Percentiles rank a stretch among this genome's conserved stretches.
Evolutionary conservation across 2,329 filamentous ascomycete genomes (phyloP).

Genomic region (Aureobasidium sp.): DNA sequence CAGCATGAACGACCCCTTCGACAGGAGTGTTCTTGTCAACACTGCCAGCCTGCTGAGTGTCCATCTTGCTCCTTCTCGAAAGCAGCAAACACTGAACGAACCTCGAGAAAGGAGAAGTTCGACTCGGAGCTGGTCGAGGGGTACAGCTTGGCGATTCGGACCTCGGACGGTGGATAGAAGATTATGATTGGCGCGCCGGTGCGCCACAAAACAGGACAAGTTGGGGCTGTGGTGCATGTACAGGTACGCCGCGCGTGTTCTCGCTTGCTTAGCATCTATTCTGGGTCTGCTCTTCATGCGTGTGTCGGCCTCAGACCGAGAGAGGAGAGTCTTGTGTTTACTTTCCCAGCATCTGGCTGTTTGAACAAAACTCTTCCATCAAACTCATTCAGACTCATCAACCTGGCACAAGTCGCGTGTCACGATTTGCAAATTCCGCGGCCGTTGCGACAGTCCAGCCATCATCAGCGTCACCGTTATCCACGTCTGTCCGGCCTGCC

Average conservation of each 20-base stretch:
- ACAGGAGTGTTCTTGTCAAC: background rate
- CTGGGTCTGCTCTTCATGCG: background rate
- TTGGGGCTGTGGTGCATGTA: conserved; percentile 1
- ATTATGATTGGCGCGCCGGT: conserved; percentile 6
- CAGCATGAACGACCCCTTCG: conserved; percentile 6
- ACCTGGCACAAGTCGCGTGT: background rate
- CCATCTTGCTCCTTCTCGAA: background rate
- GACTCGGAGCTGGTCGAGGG: background rate
- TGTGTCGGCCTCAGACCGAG: background rate
- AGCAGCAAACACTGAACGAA: background rate
- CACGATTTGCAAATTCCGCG: background rate
- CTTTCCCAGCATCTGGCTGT: background rate
- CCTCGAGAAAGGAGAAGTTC: background rate
- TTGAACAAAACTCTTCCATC: background rate
- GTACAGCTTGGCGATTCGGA: background rate
- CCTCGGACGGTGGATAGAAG: background rate
- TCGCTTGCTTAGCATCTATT: background rate
- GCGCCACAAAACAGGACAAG: background rate
- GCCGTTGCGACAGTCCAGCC: background rate
- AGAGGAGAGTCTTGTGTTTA: background rate
- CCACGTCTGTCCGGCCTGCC: background rate
- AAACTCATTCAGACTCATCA: background rate
- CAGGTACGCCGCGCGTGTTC: background rate
- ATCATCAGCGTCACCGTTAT: conserved; percentile 2
- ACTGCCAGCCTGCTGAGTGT: background rate